Conservation (phyloP, 164 flowering plant genomes). For the Liquidambar formosana region DNA sequence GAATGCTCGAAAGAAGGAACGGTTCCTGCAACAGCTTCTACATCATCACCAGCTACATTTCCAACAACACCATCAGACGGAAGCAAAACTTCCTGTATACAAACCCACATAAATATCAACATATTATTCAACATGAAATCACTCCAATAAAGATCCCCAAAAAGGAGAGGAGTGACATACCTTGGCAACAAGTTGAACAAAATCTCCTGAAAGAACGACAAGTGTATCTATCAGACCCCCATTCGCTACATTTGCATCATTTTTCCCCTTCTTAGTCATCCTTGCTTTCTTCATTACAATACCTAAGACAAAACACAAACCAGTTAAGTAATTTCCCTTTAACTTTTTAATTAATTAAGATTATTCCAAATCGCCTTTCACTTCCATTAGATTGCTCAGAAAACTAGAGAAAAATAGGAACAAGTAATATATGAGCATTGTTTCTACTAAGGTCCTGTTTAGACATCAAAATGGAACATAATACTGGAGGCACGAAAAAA, state of each 20-base stretch:
- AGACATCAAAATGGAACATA: no score
- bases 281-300: conserved; percentile 74
- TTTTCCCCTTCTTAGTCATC: conserved; percentile 64
- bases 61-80: conserved; percentile 42
- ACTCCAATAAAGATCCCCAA: not conserved
- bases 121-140: not conserved
- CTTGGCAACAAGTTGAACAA: conserved; percentile 85
- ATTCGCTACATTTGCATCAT: conserved; percentile 33
- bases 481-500: no score
- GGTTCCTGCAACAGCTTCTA: conserved; percentile 27
- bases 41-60: conserved; percentile 26
- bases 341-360: not conserved
- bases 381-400: no score
- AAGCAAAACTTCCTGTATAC: conserved; percentile 46
- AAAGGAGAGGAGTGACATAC: conserved; percentile 20
- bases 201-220: conserved; percentile 56
- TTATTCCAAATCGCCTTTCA: no score
- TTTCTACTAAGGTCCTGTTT: no score
- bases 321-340: not conserved
- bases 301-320: conserved; percentile 35
- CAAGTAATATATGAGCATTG: no score
- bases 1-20: conserved; percentile 12
- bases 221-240: conserved; percentile 60
- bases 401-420: no score
- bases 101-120: conserved; percentile 1